These are phyloP conservation scores for Geotrichum siamense DNA, from an alignment of 1,139 yeast genomes.

Conservation along the genomic window DNA sequence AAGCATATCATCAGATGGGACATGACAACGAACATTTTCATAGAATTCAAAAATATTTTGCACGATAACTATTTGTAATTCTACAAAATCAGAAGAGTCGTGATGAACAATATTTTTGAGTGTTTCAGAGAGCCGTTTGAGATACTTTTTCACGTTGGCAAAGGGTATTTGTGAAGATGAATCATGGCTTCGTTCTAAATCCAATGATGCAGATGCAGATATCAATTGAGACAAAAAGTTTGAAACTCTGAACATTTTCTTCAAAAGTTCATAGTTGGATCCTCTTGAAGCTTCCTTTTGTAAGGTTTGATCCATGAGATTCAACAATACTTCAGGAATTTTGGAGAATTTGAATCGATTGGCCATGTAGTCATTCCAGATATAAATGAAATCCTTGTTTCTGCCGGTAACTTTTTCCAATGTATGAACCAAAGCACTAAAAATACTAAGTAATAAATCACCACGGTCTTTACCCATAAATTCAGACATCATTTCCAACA, in stretches of 20 bases:
- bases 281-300: constrained; percentile 20
- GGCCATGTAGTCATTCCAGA: constrained; percentile 26
- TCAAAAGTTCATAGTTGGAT: constrained; percentile 20
- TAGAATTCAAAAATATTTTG: constrained; percentile 23
- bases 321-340: constrained; percentile 23
- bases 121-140: constrained; percentile 23
- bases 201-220: constrained; percentile 27
- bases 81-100: constrained; percentile 21
- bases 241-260: constrained; percentile 25
- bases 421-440: constrained; percentile 27
- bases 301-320: constrained; percentile 21
- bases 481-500: constrained; percentile 29
- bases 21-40: constrained; percentile 21
- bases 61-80: constrained; percentile 23
- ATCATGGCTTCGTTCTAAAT: constrained; percentile 25
- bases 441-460: constrained; percentile 25
- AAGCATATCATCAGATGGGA: constrained; percentile 26
- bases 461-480: constrained; percentile 23
- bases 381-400: constrained; percentile 23
- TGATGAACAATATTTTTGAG: constrained; percentile 21
- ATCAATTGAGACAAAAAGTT: constrained; percentile 27
- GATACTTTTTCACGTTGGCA: constrained; percentile 19
- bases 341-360: constrained; percentile 27
- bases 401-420: constrained; percentile 27
- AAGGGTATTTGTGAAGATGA: constrained; percentile 18